phyloP scores from a whole-genome alignment of 495 filamentous ascomycete species.

The Darksidea phi region DNA sequence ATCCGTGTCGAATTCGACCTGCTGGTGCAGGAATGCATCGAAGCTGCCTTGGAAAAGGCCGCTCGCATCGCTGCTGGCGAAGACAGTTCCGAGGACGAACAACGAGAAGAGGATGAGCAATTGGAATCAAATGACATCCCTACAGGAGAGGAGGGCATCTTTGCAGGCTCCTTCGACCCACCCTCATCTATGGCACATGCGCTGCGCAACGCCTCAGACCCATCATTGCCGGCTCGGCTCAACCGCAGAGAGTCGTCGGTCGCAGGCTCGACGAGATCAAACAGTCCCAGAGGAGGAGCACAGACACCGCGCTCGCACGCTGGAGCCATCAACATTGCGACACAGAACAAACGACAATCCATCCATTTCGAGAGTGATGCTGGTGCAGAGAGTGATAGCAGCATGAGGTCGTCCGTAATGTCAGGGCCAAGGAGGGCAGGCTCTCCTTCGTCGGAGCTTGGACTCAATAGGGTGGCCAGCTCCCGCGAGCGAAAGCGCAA shows the following conservation, averaged over 20 bases:
- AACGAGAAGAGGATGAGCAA: slow-evolving; percentile 40
- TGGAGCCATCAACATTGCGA: slow-evolving; percentile 61
- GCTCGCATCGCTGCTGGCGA: slow-evolving; percentile 81
- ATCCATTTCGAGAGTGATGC: slow-evolving; percentile 76
- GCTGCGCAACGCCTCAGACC: slow-evolving; percentile 50
- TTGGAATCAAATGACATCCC: slow-evolving; percentile 43
- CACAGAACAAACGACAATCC: slow-evolving; percentile 69
- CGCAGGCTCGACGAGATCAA: slow-evolving; percentile 72
- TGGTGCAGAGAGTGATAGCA: slow-evolving; percentile 79
- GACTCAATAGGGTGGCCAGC: slow-evolving; percentile 65
- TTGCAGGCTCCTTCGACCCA: slow-evolving; percentile 56
- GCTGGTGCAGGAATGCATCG: slow-evolving; percentile 90
- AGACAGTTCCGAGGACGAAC: slow-evolving; percentile 66
- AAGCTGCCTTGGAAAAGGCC: slow-evolving; percentile 86
- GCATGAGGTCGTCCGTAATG: slow-evolving; percentile 71
- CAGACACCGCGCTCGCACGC: slow-evolving; percentile 86
- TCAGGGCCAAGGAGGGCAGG: slow-evolving; percentile 71
- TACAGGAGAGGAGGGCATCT: slow-evolving; percentile 49
- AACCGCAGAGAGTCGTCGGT: slow-evolving; percentile 59
- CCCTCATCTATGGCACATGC: slow-evolving; percentile 59
- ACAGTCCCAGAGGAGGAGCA: slow-evolving; percentile 78
- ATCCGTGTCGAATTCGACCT: slow-evolving; percentile 91
- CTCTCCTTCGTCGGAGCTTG: slow-evolving; percentile 84
- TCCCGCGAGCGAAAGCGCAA: slow-evolving; percentile 75
- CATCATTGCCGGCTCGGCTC: slow-evolving; percentile 39